Base-by-base conservation (phyloP, 345 rosid genomes). In the Pistacia vera region DNA sequence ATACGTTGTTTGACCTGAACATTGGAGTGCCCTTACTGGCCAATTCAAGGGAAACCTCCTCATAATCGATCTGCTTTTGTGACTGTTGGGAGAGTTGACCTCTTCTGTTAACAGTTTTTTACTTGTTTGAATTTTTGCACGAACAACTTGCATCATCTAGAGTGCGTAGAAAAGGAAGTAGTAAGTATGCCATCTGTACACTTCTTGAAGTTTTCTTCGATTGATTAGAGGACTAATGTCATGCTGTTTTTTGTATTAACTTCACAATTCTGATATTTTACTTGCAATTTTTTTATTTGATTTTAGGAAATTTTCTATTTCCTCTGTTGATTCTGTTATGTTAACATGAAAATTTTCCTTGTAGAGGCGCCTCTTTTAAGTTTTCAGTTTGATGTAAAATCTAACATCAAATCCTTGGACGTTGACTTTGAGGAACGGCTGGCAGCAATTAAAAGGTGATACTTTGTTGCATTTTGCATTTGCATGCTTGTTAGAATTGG, bases 291-390 rank as follows among this genome's bases (percentile, higher is more conserved):
- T 20, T 52, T 63, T 38, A 38, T 16, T 49, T 33, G n/a, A 66
- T 17, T 38, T 38, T 22, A 25, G 4, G 38, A 8, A 60, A 46
- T 41, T 75, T 48, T 49, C 38, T 36, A 35, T 61, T 65, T 13
- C 36, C 13, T 72, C n/a, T 28, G 16, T 58, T 58, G 41, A 57
- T 5, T 60, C 61, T 60, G 28, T 49, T 12, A 14, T 36, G 30
- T 63, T 73, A 14, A 12, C 4, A 8, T 66, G 48, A 20, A 20
- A 22, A 57, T 78, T 70, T 82, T 86, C 41, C 72, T 81, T 89
- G 86, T 76, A 95, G 99, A 87, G 85, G 98, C 97, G 72, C 99
- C 99, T 68, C 85, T 93, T 71, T 48, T 93, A 79, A 85, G 81
- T 77, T 79, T 92, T 81, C 83, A 70, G 20, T 83, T 77, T 74